A percentile compares a stretch with the other conserved stretches of the same genome.
Evolutionary conservation across 371 early-diverging fungal species (phyloP).

Genomic region (Lichtheimia corymbifera): DNA sequence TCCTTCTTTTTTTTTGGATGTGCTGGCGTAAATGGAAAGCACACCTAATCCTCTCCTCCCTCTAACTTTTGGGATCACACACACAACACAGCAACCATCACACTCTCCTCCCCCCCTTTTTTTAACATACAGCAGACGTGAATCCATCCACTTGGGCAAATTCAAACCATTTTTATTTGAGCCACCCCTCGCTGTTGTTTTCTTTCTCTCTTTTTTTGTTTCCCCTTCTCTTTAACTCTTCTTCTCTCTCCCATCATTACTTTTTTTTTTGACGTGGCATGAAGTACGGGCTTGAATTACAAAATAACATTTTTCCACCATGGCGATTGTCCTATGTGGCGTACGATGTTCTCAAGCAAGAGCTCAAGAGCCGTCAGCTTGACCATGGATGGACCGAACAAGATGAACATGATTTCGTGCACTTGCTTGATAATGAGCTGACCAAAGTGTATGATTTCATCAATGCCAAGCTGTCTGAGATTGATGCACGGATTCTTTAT

Average conservation of each 20-base stretch:
- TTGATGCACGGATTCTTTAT: constrained; percentile 81
- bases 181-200: background rate
- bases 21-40: too few relatives aligned
- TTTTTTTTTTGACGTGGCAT: constrained; percentile 15
- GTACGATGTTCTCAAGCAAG: constrained; percentile 86
- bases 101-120: constrained; percentile 1
- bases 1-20: too few relatives aligned
- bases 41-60: too few relatives aligned
- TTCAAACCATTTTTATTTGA: background rate
- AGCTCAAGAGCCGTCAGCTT: constrained; percentile 63
- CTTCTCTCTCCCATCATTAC: background rate
- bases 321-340: constrained; percentile 94
- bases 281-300: constrained; percentile 50
- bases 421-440: constrained; percentile 84
- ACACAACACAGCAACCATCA: background rate
- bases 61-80: too few relatives aligned
- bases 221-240: background rate
- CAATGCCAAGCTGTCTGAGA: constrained; percentile 86
- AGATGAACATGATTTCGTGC: constrained; percentile 79
- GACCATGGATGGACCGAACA: constrained; percentile 62
- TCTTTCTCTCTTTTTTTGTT: background rate
- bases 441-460: constrained; percentile 84
- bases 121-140: background rate
- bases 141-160: too few relatives aligned
- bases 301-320: constrained; percentile 44